Evolutionary conservation across 192 early-diverging fungal species (phyloP).

Genomic region (Backusella circina): DNA sequence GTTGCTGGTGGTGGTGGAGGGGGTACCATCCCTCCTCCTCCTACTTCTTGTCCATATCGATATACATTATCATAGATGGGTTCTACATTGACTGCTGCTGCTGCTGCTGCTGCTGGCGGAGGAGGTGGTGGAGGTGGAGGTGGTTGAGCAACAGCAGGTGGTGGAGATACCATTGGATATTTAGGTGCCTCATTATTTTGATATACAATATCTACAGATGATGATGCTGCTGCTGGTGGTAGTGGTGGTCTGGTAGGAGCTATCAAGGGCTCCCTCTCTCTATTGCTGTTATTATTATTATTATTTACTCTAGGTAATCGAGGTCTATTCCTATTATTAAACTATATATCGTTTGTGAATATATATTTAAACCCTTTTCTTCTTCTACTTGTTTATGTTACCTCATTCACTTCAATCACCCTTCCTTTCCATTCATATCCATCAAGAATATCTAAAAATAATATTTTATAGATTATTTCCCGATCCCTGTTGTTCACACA

Average conservation of each 20-base stretch:
- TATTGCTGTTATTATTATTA: too few species aligned
- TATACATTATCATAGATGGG: conserved; percentile 6
- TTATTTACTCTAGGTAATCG: not conserved
- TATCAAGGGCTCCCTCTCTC: not conserved
- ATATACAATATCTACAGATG: not conserved
- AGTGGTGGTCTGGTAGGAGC: not conserved
- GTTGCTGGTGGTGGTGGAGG: not conserved
- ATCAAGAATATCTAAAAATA: conserved; percentile 68
- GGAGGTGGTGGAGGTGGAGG: not conserved
- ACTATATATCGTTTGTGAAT: too few species aligned
- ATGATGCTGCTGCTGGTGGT: not conserved
- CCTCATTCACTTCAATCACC: conserved; percentile 77
- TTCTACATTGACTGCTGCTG: not conserved
- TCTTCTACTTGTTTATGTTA: too few species aligned
- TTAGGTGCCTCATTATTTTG: not conserved
- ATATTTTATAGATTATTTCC: too few species aligned
- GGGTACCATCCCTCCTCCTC: not conserved
- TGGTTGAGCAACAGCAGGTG: not conserved
- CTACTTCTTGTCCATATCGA: not conserved
- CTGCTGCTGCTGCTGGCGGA: not conserved
- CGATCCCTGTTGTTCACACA: not conserved
- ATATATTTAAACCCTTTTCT: too few species aligned
- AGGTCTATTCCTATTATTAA: not conserved
- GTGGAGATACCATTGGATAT: not conserved
- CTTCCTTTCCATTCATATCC: conserved; percentile 78